These are phyloP conservation scores for Penicillium crustosum DNA, from an alignment of 2,329 filamentous ascomycete species.

Conservation along the genomic window DNA sequence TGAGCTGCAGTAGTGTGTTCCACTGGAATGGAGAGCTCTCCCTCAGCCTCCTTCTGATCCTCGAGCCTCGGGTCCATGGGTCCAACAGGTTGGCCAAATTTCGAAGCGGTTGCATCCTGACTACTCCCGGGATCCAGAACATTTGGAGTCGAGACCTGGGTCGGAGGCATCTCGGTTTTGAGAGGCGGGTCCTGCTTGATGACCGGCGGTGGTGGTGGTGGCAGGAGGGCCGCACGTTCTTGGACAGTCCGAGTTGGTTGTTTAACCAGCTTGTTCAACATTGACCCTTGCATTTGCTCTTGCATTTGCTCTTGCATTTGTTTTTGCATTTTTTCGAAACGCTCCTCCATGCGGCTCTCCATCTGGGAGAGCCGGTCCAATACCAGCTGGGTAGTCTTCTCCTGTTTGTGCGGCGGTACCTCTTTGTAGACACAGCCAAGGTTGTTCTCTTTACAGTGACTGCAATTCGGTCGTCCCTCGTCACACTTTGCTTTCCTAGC, in stretches of 20 bases:
- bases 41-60: slow-evolving; percentile 37
- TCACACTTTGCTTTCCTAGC: slow-evolving; percentile 89
- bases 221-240: not conserved
- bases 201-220: slow-evolving; percentile 1
- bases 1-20: slow-evolving; percentile 92
- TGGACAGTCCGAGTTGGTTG: not conserved
- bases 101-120: not conserved
- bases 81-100: not conserved
- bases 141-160: not conserved
- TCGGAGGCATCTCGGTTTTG: not conserved
- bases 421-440: slow-evolving; percentile 86
- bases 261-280: not conserved
- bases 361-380: slow-evolving; percentile 36
- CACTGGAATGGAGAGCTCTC: slow-evolving; percentile 70
- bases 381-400: slow-evolving; percentile 42
- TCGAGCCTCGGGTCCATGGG: slow-evolving; percentile 5
- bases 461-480: slow-evolving; percentile 78
- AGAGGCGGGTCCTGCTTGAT: not conserved
- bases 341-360: slow-evolving; percentile 30
- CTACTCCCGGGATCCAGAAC: not conserved
- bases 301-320: slow-evolving; percentile 12
- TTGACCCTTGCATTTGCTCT: slow-evolving; percentile 1
- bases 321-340: not conserved
- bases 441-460: slow-evolving; percentile 81
- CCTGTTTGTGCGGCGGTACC: slow-evolving; percentile 79